These are phyloP conservation scores for Ustilago sp. DNA, from an alignment of 1,284 basidiomycete species.

Conservation along the genomic window DNA sequence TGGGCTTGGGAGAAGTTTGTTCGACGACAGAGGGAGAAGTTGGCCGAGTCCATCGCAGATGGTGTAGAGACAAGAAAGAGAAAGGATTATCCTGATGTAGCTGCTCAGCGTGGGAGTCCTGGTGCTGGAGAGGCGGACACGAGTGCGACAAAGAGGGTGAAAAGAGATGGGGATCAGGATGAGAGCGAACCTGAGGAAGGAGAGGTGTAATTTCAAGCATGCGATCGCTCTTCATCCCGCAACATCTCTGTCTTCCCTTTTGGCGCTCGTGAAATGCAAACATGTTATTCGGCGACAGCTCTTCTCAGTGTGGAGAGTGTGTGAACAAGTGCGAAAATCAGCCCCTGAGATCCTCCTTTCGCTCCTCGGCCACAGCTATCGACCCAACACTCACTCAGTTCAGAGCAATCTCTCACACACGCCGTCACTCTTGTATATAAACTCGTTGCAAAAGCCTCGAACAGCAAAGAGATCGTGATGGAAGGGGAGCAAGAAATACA, in stretches of 20 bases:
- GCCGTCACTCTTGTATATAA: not conserved
- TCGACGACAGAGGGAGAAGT: constrained; percentile 56
- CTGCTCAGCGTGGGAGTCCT: not conserved
- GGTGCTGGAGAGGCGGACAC: not conserved
- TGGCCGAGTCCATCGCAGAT: constrained; percentile 6
- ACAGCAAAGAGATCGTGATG: not conserved
- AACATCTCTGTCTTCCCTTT: not conserved
- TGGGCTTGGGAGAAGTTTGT: constrained; percentile 66
- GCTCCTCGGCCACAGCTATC: too few species aligned
- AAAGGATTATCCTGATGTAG: constrained; percentile 16
- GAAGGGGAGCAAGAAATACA: constrained; percentile 3
- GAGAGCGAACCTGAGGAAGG: constrained; percentile 48
- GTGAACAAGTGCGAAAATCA: not conserved
- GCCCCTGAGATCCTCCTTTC: not conserved
- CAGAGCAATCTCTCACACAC: not conserved
- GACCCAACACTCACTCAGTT: not conserved
- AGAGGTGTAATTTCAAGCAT: constrained; percentile 31
- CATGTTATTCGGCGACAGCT: not conserved
- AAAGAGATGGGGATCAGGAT: constrained; percentile 18
- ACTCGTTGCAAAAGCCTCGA: not conserved
- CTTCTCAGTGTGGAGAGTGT: not conserved
- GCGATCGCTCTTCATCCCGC: not conserved
- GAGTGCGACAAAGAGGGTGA: constrained; percentile 12
- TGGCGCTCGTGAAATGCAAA: not conserved
- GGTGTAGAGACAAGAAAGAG: constrained; percentile 21